Evolutionary conservation across 495 filamentous ascomycete genomes (phyloP).

Genomic region (Penicillium herquei): DNA sequence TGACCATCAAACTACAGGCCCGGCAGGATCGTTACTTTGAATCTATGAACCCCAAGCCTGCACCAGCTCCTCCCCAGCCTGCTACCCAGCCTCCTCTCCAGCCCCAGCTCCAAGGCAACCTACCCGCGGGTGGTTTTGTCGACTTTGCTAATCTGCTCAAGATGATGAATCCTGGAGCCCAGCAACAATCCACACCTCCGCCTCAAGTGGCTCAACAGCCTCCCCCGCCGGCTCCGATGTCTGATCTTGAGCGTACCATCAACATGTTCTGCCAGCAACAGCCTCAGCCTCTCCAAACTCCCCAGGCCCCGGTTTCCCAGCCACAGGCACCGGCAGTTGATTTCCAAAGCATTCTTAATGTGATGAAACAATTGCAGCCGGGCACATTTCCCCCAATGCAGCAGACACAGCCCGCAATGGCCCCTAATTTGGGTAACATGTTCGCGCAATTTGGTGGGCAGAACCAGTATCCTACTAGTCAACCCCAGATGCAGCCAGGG

Average conservation of each 20-base stretch:
- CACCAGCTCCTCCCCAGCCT: conserved; percentile 13
- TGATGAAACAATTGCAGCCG: conserved; percentile 36
- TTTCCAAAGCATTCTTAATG: conserved; percentile 35
- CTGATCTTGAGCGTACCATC: conserved; percentile 41
- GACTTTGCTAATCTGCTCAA: conserved; percentile 49
- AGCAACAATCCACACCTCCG: conserved; percentile 31
- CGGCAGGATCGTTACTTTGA: conserved; percentile 48
- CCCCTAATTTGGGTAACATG: conserved; percentile 47
- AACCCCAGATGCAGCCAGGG: conserved; percentile 21
- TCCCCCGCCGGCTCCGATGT: conserved; percentile 24
- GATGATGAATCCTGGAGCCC: conserved; percentile 38
- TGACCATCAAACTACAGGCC: conserved; percentile 25
- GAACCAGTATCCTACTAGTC: conserved; percentile 26
- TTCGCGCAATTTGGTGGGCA: conserved; percentile 47
- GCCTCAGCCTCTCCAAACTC: conserved; percentile 31
- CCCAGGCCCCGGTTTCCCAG: conserved; percentile 19
- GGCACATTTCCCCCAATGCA: conserved; percentile 24
- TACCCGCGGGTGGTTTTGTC: conserved; percentile 29
- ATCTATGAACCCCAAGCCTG: conserved; percentile 36
- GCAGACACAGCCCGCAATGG: conserved; percentile 30
- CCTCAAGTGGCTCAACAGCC: conserved; percentile 23
- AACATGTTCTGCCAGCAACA: conserved; percentile 47
- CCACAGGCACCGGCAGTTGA: conserved; percentile 20
- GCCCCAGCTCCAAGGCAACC: conserved; percentile 19
- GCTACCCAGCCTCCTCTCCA: conserved; percentile 13